These are phyloP conservation scores for Periconia sp. DNA, from an alignment of 2,329 filamentous ascomycete genomes.

Conservation along the genomic window DNA sequence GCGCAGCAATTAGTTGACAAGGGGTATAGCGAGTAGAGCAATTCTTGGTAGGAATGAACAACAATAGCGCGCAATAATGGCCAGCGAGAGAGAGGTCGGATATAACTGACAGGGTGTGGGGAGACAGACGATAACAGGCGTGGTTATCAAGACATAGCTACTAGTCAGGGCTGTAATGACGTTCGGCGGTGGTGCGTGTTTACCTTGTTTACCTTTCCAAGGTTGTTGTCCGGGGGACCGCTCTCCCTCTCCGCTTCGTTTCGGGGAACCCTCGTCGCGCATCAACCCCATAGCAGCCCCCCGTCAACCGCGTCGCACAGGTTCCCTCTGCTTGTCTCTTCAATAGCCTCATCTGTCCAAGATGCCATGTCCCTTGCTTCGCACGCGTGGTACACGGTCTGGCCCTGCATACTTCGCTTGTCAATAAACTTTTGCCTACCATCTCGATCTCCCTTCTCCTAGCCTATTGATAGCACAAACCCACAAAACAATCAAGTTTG, in stretches of 20 bases:
- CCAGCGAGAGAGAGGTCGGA: too few relatives aligned
- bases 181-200: background rate
- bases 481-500: too few relatives aligned
- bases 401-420: too few relatives aligned
- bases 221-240: background rate
- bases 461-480: too few relatives aligned
- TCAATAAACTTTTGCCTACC: too few relatives aligned
- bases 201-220: background rate
- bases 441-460: too few relatives aligned
- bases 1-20: background rate
- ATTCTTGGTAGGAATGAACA: too few relatives aligned
- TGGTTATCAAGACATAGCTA: too few relatives aligned
- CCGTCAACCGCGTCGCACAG: background rate
- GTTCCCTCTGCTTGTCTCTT: background rate
- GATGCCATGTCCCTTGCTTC: background rate
- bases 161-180: background rate
- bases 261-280: background rate
- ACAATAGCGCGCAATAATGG: too few relatives aligned
- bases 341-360: too few relatives aligned
- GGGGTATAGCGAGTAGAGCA: background rate
- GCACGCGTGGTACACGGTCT: background rate
- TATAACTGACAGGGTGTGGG: too few relatives aligned
- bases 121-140: too few relatives aligned
- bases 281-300: background rate
- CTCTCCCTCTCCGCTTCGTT: background rate